Conservation (phyloP, 2,329 filamentous ascomycete species). For the Phialocephala subalpina region DNA sequence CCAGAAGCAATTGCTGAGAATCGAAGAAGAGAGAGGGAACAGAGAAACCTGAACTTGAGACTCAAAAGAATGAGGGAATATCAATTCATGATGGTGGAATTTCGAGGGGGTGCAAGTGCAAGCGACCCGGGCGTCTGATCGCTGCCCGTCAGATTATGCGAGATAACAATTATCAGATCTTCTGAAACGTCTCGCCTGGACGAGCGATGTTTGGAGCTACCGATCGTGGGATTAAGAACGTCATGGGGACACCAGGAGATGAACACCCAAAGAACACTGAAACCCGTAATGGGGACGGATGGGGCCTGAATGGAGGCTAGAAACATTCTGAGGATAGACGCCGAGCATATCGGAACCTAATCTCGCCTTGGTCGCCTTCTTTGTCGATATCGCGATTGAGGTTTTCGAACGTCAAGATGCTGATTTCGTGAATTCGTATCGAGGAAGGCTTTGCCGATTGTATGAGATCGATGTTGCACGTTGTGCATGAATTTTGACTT, state of each 20-base stretch:
- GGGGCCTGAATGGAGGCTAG: not conserved
- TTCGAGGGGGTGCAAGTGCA: slow-evolving; percentile 23
- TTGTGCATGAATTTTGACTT: not conserved
- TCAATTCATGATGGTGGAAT: slow-evolving; percentile 12
- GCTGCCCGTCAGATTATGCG: slow-evolving; percentile 13
- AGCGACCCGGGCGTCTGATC: slow-evolving; percentile 27
- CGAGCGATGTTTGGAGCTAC: slow-evolving; percentile 22
- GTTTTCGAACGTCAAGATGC: not conserved
- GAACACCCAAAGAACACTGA: not conserved
- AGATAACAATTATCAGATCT: slow-evolving; percentile 19
- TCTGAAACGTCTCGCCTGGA: slow-evolving; percentile 29
- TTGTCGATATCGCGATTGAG: not conserved
- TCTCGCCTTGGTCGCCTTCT: not conserved
- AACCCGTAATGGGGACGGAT: slow-evolving; percentile 2
- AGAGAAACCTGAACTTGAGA: slow-evolving; percentile 8
- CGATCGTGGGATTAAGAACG: not conserved
- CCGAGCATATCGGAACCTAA: not conserved
- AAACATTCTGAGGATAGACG: not conserved
- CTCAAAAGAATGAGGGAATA: slow-evolving; percentile 18
- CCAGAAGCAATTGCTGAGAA: slow-evolving; percentile 37
- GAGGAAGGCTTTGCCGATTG: slow-evolving; percentile 2
- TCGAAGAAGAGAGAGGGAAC: slow-evolving; percentile 13
- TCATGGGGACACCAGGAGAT: not conserved
- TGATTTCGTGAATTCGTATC: not conserved
- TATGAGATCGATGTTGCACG: not conserved